Evolutionary conservation across 2,329 filamentous ascomycete species (phyloP), one percentile per base, ranked within the genome.

Genomic region (Fusarium domesticum): DNA sequence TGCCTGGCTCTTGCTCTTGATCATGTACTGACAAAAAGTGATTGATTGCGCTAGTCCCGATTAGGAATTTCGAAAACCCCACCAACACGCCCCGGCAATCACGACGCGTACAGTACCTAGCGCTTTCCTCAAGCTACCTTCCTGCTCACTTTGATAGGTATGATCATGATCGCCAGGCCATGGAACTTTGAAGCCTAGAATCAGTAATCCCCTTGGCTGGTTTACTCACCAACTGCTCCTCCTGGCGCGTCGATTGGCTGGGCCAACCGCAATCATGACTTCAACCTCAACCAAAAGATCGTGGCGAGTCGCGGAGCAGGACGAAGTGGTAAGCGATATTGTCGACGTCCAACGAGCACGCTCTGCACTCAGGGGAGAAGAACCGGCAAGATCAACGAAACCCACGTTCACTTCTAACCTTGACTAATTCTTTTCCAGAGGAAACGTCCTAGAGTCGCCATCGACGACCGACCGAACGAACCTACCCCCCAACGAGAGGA

Each of bases 261-360:
- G 44, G 48, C 41, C 44, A 23, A 35, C 41, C 19, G 28, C 15
- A 32, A 36, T 31, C 36, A 68, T 68, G 64, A 50, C 60, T 36
- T 56, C 59, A 5, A 50, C 60, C 35, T 56, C 59, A 5, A 41
- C 57, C 18, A 79, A 80, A 61, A 72, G 76, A 51, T 64, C 67
- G 17, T 67, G 70, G 34, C 66, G 56, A 38, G 62, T 54, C 6
- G 59, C 64, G 31, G 65, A 68, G 14, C 58, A 64, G 39, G 62
- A 64, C 15, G 65, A 64, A n/a, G 62, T 60, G 18, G 47, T 51
- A 6, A 61, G 68, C 16, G 64, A 65, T 14, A 50, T 64, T 19
- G 56, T 64, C 3, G 62, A 71, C 14, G 57, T 65, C n/a, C 61
- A 60, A n/a, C 60, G 67, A 35, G 70, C 70, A 11, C 70, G 65